Evolutionary conservation across 257 asterid species (phyloP).

Genomic region (Solanum corneliomulleri): DNA sequence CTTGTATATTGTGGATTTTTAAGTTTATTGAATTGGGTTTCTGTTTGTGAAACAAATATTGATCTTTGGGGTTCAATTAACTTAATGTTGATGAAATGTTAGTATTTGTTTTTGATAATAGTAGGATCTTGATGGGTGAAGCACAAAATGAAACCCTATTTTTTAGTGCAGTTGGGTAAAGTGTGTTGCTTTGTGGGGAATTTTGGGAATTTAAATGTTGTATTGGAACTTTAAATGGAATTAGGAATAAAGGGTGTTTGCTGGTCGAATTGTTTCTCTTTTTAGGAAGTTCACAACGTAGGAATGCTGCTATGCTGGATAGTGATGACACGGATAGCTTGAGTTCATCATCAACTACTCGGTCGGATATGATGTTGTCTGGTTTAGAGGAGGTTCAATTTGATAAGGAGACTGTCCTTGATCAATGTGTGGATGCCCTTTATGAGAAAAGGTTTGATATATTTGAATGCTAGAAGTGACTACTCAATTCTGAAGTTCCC

Average conservation of each 20-base stretch:
- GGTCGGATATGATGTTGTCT: constrained; percentile 25
- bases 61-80: neutral
- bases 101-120: neutral
- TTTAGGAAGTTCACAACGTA: constrained; percentile 68
- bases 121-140: neutral
- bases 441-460: constrained; percentile 76
- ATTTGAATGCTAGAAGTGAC: neutral
- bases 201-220: neutral
- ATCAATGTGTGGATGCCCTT: constrained; percentile 62
- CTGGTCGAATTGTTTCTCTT: neutral
- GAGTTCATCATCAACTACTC: constrained; percentile 55
- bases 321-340: constrained; percentile 76
- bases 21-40: neutral
- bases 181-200: neutral
- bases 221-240: neutral
- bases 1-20: neutral
- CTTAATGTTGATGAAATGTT: neutral
- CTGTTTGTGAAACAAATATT: neutral
- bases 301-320: constrained; percentile 67
- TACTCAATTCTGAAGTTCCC: neutral
- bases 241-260: constrained; percentile 1
- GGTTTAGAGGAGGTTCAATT: constrained; percentile 45
- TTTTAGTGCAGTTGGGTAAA: neutral
- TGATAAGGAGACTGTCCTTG: constrained; percentile 58
- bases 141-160: neutral